Evolutionary conservation across 305 asterid species (phyloP).

Genomic region (Solanum hybrid): DNA sequence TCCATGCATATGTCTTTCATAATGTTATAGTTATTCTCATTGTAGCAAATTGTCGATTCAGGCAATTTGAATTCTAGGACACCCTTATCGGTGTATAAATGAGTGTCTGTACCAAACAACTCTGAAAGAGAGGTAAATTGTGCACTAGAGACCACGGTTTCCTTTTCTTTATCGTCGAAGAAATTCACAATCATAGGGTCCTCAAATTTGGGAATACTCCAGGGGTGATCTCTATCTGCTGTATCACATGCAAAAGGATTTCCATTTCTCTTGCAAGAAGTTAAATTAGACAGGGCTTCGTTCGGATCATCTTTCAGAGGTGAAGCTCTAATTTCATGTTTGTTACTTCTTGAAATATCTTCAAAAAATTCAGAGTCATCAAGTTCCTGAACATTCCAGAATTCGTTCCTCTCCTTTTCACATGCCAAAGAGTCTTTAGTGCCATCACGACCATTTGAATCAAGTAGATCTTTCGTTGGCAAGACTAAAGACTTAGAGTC

Average conservation of each 20-base stretch:
- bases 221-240: neutral
- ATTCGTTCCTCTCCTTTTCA: slow-evolving; percentile 3
- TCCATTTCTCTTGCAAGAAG: neutral
- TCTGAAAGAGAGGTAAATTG: neutral
- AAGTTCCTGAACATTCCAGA: slow-evolving; percentile 5
- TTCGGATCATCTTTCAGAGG: slow-evolving; percentile 5
- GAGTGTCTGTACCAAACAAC: neutral
- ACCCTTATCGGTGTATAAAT: slow-evolving; percentile 10
- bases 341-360: neutral
- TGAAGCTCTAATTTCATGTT: slow-evolving; percentile 5
- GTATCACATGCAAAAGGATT: slow-evolving; percentile 9
- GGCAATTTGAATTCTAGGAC: slow-evolving; percentile 26
- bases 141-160: slow-evolving; percentile 5
- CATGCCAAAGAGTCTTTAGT: slow-evolving; percentile 1
- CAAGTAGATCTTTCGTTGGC: slow-evolving; percentile 1
- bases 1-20: slow-evolving; percentile 29
- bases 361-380: slow-evolving; percentile 10
- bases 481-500: slow-evolving; percentile 8
- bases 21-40: slow-evolving; percentile 8
- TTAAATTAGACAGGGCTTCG: slow-evolving; percentile 5
- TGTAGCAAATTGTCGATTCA: slow-evolving; percentile 21
- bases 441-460: neutral
- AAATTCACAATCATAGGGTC: neutral
- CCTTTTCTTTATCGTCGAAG: neutral
- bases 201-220: slow-evolving; percentile 4